A percentile compares a stretch with the other conserved stretches of the same genome.
Conservation (phyloP, 2,329 filamentous ascomycete species). For the Aspergillus clavatus region DNA sequence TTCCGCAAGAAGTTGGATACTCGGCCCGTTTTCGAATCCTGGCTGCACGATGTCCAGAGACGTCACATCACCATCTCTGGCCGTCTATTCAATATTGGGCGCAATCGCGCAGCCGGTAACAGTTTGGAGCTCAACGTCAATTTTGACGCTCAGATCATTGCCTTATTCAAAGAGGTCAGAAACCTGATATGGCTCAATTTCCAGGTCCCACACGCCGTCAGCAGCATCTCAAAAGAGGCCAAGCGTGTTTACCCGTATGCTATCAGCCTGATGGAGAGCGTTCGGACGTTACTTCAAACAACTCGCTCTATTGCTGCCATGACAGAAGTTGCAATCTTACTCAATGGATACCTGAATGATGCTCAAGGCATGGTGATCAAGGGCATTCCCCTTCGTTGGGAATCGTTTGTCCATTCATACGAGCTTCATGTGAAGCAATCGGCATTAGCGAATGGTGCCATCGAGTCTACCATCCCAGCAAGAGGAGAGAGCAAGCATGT, state of each 20-base stretch:
- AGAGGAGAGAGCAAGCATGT: slow-evolving; percentile 86
- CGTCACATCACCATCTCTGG: slow-evolving; percentile 89
- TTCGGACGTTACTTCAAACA: slow-evolving; percentile 88
- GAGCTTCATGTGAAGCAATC: slow-evolving; percentile 74
- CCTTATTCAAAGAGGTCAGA: slow-evolving; percentile 95
- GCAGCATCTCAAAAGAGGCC: slow-evolving; percentile 96
- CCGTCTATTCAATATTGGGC: slow-evolving; percentile 81
- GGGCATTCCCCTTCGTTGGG: slow-evolving; percentile 88
- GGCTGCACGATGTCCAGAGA: slow-evolving; percentile 83
- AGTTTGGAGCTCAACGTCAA: slow-evolving; percentile 85
- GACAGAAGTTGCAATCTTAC: slow-evolving; percentile 78
- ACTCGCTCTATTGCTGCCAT: slow-evolving; percentile 77
- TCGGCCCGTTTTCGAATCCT: slow-evolving; percentile 87
- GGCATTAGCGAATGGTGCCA: slow-evolving; percentile 54
- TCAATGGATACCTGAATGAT: slow-evolving; percentile 89
- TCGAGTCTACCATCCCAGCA: slow-evolving; percentile 55
- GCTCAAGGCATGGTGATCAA: slow-evolving; percentile 78
- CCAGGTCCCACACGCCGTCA: slow-evolving; percentile 88
- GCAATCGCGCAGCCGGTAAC: slow-evolving; percentile 86
- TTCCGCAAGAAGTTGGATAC: slow-evolving; percentile 97
- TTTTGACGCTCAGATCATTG: slow-evolving; percentile 95
- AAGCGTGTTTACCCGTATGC: slow-evolving; percentile 97
- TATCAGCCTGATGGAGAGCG: slow-evolving; percentile 96
- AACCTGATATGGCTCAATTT: slow-evolving; percentile 95
- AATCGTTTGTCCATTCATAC: slow-evolving; percentile 95